Evolutionary conservation across 1,284 basidiomycete genomes (phyloP), one percentile per base, ranked within the genome.

Genomic region (Pseudozyma tsukubaensis): DNA sequence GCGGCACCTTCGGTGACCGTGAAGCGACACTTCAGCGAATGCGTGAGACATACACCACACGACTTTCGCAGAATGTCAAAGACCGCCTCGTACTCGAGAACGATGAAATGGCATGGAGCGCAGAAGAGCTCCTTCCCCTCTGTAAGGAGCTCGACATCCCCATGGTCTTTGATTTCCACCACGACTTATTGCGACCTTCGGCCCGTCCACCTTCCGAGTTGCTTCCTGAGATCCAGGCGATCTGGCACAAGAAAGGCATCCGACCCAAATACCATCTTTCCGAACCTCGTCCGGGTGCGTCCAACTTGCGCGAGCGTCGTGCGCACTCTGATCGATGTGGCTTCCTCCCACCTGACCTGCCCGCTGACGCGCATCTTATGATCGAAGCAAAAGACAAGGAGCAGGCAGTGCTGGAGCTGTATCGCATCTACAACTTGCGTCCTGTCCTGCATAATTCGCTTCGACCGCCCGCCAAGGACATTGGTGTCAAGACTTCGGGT

Each of bases 321-420:
- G 93, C 93, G 12, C 94, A 96, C 81, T 89, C 93, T 0, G 92
- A 94, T 82, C 87, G 92, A 24, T 93, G 92, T 77, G 86, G 89
- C 70, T 85, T 81, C 34, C 85, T 94, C 18, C 92, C 93, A 0
- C 84, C 84, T 0, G 89, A 90, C 45, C 58, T 86, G 29, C 85
- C 85, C 1, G 77, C 79, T 1, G 78, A 85, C 40, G 62, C 80
- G 59, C 93, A 96, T 85, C 83, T 96, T 72, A 96, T 96, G 94
- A 93, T 97, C 69, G 94, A 97, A 87, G 92, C 92, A 9, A 93
- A 94, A 84, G 92, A 93, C 84, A 94, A 94, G 86, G 94, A 96
- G 85, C 94, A 96, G 83, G 94, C 93, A 8, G 94, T 97, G 8
- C 88, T 97, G 58, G 90, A 95, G 72, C 83, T 96, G 42, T 91